These are phyloP conservation scores for Lachancea waltii DNA, from an alignment of 805 yeast genomes.

Conservation along the genomic window DNA sequence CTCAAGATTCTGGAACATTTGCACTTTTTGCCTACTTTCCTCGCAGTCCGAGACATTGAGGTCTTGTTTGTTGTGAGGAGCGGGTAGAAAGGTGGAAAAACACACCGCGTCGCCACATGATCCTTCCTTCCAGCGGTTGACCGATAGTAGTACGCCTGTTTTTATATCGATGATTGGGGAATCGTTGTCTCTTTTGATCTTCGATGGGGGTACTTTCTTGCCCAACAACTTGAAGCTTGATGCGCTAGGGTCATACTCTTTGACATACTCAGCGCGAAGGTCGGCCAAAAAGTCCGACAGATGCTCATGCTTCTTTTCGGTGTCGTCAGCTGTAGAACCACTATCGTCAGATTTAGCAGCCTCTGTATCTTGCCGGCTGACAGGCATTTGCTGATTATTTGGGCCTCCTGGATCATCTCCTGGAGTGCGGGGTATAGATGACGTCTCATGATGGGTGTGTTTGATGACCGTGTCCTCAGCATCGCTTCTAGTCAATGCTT, in stretches of 20 bases:
- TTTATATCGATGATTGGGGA: conserved; percentile 26
- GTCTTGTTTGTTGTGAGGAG: conserved; percentile 12
- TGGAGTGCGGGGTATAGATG: not conserved
- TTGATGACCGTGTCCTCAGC: conserved; percentile 10
- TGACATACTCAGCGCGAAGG: conserved; percentile 22
- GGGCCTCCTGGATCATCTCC: conserved; percentile 1
- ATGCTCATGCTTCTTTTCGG: conserved; percentile 11
- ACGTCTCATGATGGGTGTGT: not conserved
- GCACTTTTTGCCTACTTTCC: conserved; percentile 4
- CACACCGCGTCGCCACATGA: conserved; percentile 29
- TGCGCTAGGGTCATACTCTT: conserved; percentile 19
- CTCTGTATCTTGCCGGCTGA: not conserved
- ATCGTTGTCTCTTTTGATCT: conserved; percentile 19
- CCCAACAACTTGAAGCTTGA: conserved; percentile 25
- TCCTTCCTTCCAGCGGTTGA: conserved; percentile 29
- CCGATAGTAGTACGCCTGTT: conserved; percentile 21
- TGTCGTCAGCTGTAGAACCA: not conserved
- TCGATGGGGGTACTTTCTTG: conserved; percentile 23
- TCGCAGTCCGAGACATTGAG: no score
- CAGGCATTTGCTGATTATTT: not conserved
- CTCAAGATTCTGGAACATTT: conserved; percentile 36
- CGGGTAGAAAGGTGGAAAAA: conserved; percentile 27
- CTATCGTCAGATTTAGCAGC: not conserved
- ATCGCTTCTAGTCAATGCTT: conserved; percentile 11
- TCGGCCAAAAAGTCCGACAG: conserved; percentile 25